Conservation (phyloP, 2,329 filamentous ascomycete genomes). For the Akanthomyces muscarius region DNA sequence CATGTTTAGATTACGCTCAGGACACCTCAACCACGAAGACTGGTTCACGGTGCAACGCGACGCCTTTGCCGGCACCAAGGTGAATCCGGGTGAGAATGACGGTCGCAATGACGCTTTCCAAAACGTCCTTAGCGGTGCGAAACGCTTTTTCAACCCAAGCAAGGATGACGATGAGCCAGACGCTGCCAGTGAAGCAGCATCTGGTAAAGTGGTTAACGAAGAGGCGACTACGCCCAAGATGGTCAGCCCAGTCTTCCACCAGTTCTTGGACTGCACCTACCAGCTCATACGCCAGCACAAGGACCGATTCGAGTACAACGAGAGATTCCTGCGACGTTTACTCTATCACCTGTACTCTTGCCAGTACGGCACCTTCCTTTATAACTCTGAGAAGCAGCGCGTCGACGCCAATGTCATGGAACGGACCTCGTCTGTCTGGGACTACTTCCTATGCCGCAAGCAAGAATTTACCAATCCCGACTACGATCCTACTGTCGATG, state of each 20-base stretch:
- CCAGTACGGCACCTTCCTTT: conserved; percentile 95
- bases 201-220: conserved; percentile 42
- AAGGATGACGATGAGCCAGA: conserved; percentile 61
- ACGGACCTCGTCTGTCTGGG: conserved; percentile 84
- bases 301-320: conserved; percentile 91
- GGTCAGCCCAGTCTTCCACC: conserved; percentile 93
- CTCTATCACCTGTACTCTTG: conserved; percentile 94
- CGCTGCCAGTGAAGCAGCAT: conserved; percentile 37
- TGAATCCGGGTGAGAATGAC: conserved; percentile 59
- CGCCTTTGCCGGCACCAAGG: conserved; percentile 59
- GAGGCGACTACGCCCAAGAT: conserved; percentile 81
- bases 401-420: conserved; percentile 64
- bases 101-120: conserved; percentile 72
- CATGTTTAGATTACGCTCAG: conserved; percentile 92
- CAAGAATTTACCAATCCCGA: conserved; percentile 78
- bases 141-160: conserved; percentile 80
- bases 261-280: conserved; percentile 92
- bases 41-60: conserved; percentile 92
- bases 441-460: conserved; percentile 82
- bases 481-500: conserved; percentile 72
- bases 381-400: conserved; percentile 89
- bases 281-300: conserved; percentile 84
- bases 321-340: conserved; percentile 82
- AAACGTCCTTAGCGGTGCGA: conserved; percentile 80
- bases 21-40: conserved; percentile 82